Conservation (phyloP, 2,329 filamentous ascomycete species). For the Herpotrichia juniperi region DNA sequence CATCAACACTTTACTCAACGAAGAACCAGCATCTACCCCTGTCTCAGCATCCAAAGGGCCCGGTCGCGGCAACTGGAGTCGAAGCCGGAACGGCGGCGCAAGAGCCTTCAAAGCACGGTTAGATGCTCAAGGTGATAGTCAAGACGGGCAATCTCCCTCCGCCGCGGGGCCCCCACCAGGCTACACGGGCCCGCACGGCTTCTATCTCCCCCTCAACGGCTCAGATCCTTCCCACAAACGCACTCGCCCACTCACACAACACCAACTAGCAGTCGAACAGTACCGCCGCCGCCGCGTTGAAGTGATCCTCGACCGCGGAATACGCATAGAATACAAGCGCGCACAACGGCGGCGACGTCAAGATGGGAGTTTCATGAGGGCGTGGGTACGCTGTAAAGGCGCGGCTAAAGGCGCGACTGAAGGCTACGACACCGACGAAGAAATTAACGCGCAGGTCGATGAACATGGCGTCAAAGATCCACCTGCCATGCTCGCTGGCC, state of each 20-base stretch:
- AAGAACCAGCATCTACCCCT: slow-evolving; percentile 44
- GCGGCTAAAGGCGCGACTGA: slow-evolving; percentile 38
- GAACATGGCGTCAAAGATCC: slow-evolving; percentile 35
- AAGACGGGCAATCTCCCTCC: slow-evolving; percentile 42
- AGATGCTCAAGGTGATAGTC: slow-evolving; percentile 29
- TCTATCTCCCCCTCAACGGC: slow-evolving; percentile 60
- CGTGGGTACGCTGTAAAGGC: slow-evolving; percentile 66
- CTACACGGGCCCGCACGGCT: slow-evolving; percentile 59
- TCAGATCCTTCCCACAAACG: slow-evolving; percentile 55
- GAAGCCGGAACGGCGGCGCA: slow-evolving; percentile 38
- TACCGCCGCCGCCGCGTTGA: slow-evolving; percentile 82
- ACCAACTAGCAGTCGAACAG: slow-evolving; percentile 80
- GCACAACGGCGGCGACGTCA: slow-evolving; percentile 66
- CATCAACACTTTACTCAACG: slow-evolving; percentile 56
- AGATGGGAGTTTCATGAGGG: slow-evolving; percentile 71
- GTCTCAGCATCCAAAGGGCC: slow-evolving; percentile 50
- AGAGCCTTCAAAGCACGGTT: slow-evolving; percentile 44
- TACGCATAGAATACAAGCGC: slow-evolving; percentile 69
- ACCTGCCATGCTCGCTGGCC: slow-evolving; percentile 55
- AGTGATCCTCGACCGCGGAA: slow-evolving; percentile 77
- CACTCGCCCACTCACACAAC: slow-evolving; percentile 77
- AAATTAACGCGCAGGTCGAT: slow-evolving; percentile 26
- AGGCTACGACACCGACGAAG: slow-evolving; percentile 56
- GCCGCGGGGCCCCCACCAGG: slow-evolving; percentile 30
- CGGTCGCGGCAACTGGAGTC: slow-evolving; percentile 57